Evolutionary conservation across 2,329 filamentous ascomycete species (phyloP).

Genomic region (Pseudogymnoascus sp.): DNA sequence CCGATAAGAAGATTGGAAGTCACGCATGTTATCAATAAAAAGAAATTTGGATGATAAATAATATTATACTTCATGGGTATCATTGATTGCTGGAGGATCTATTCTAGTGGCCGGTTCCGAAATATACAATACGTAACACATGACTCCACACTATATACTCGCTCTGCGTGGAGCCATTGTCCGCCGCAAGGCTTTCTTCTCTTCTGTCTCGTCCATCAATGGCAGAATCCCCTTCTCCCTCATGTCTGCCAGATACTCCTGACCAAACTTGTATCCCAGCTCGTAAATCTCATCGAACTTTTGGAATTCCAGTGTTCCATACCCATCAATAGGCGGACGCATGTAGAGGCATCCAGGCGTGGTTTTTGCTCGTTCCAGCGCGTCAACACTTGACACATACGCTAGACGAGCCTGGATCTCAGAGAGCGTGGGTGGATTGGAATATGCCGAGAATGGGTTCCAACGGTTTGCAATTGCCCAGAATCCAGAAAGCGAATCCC

Average conservation of each 20-base stretch:
- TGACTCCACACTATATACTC: conserved; percentile 48
- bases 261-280: conserved; percentile 79
- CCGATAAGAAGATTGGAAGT: not conserved
- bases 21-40: not conserved
- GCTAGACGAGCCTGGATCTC: conserved; percentile 94
- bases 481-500: conserved; percentile 87
- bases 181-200: conserved; percentile 66
- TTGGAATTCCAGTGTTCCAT: conserved; percentile 90
- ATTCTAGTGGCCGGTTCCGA: not conserved
- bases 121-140: not conserved
- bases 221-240: conserved; percentile 70
- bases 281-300: conserved; percentile 97
- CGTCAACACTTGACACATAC: conserved; percentile 91
- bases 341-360: conserved; percentile 92
- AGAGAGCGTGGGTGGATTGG: conserved; percentile 88
- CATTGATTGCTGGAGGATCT: not conserved
- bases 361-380: conserved; percentile 84
- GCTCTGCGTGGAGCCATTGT: conserved; percentile 74
- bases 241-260: conserved; percentile 68
- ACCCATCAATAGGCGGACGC: conserved; percentile 87
- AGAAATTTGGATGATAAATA: not conserved
- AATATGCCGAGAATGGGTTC: conserved; percentile 84
- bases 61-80: not conserved
- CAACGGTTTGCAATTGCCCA: conserved; percentile 94
- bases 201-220: conserved; percentile 62